Evolutionary conservation across 192 early-diverging fungal species (phyloP), one percentile per base, ranked within the genome.

Genomic region (Coemansia javaensis): DNA sequence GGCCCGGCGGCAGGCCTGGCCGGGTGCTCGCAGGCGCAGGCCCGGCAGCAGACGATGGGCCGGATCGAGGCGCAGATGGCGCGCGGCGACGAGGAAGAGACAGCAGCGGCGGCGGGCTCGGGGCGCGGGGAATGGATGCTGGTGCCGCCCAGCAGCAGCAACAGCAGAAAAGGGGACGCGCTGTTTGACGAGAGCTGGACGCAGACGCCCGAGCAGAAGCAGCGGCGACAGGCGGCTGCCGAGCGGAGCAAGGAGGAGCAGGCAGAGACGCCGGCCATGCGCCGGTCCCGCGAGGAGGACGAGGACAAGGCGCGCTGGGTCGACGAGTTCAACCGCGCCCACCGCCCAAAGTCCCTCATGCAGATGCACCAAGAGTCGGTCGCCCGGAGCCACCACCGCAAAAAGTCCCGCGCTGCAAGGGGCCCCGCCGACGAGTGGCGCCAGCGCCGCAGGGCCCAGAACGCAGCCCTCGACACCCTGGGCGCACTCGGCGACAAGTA

Each of bases 91-190:
- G 1, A 14, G 7, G 25, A 27, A 18, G 3, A 40, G 4, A 14
- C 33, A 51, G 17, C 38, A 34, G 10, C 10, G 30, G 15, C 9
- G 46, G 41, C 32, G n/a, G n/a, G n/a, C n/a, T n/a, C n/a, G n/a
- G n/a, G n/a, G n/a, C 61, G 62, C 18, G 56, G 47, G 13, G 57
- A 60, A 31, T 73, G 70, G 70, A 73, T 73, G 70, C 50, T 73
- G 7, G 59, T 73, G 10, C 62, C 70, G 22, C 70, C 70, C n/a
- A 50, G 63, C 8, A 32, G 33, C 35, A 42, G 62, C 44, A 52
- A 41, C 40, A 40, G 28, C 33, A 37, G 28, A 13, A 13, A 20
- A 10, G 21, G 38, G 8, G 30, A 36, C 12, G 38, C 44, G 21
- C 7, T 73, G 27, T 73, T 73, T 15, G 70, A 73, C 31, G 42